Percentiles rank a stretch among this genome's conserved stretches.
These are phyloP conservation scores for Picea mariana DNA, from an alignment of 83 land plant species.

Conservation along the genomic window DNA sequence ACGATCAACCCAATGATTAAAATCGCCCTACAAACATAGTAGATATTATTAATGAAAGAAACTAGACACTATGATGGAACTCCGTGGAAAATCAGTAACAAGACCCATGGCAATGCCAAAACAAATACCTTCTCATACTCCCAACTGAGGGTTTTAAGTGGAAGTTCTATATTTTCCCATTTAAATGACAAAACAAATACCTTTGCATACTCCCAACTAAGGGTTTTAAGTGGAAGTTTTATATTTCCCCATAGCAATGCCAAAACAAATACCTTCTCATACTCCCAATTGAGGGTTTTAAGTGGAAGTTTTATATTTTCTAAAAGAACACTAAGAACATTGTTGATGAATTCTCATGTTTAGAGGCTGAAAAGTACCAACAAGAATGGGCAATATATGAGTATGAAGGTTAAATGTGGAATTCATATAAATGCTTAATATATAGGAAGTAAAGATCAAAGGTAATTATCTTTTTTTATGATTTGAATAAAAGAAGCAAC, in stretches of 20 bases:
- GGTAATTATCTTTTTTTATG: background rate
- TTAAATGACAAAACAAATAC: constrained; percentile 50
- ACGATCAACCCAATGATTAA: constrained; percentile 95
- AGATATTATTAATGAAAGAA: background rate
- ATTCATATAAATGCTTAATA: background rate
- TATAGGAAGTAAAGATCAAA: background rate
- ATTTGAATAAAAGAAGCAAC: background rate
- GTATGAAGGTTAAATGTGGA: background rate
- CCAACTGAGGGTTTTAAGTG: constrained; percentile 70
- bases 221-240: too few relatives aligned
- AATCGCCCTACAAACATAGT: constrained; percentile 80
- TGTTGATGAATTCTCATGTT: constrained; percentile 69
- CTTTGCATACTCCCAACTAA: constrained; percentile 92
- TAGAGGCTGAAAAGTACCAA: constrained; percentile 64
- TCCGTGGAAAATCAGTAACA: background rate
- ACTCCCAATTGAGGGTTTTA: constrained; percentile 74
- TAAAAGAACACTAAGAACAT: constrained; percentile 59
- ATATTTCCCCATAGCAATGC: background rate
- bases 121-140: constrained; percentile 88
- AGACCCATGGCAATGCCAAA: background rate
- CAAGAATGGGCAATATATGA: background rate
- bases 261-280: constrained; percentile 74
- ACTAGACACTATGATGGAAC: background rate
- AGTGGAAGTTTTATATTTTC: constrained; percentile 76
- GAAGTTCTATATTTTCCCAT: constrained; percentile 75